phyloP scores from a whole-genome alignment of 179 eudicot genomes.

The Silene noctiflora region DNA sequence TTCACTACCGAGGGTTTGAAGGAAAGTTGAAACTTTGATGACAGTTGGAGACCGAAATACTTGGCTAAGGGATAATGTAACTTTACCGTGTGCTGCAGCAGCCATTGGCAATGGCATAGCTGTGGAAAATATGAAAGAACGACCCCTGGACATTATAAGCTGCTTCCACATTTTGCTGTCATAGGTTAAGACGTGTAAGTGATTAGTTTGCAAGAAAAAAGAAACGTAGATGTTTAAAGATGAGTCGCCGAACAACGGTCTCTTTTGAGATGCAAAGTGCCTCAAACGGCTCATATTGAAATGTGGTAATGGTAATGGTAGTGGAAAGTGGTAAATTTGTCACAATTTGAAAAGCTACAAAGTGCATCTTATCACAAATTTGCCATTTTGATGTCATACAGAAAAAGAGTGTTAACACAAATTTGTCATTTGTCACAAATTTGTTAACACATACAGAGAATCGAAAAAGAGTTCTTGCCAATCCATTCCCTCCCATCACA shows the following conservation, averaged over 20 bases:
- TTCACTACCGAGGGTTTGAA: background rate
- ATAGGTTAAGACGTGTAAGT: conserved; percentile 17
- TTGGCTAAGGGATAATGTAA: background rate
- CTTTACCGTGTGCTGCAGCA: conserved; percentile 89
- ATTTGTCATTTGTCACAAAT: too few relatives aligned
- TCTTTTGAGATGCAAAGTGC: background rate
- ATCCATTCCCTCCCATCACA: too few relatives aligned
- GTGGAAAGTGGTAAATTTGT: background rate
- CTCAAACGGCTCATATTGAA: background rate
- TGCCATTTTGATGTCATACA: too few relatives aligned
- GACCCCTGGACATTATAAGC: conserved; percentile 88
- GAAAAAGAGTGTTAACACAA: too few relatives aligned
- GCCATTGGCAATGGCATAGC: conserved; percentile 78
- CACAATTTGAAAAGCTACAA: background rate
- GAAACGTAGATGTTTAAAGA: background rate
- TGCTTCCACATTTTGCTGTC: conserved; percentile 90
- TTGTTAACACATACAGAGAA: too few relatives aligned
- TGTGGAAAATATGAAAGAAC: conserved; percentile 94
- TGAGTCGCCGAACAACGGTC: background rate
- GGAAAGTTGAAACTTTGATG: background rate
- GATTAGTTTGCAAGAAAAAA: conserved; percentile 1
- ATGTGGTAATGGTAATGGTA: background rate
- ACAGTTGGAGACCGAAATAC: background rate
- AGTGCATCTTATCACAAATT: too few relatives aligned
- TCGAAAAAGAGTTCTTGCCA: too few relatives aligned